Evolutionary conservation across 768 basidiomycete genomes (phyloP).

Genomic region (Leccinum incarnatum): DNA sequence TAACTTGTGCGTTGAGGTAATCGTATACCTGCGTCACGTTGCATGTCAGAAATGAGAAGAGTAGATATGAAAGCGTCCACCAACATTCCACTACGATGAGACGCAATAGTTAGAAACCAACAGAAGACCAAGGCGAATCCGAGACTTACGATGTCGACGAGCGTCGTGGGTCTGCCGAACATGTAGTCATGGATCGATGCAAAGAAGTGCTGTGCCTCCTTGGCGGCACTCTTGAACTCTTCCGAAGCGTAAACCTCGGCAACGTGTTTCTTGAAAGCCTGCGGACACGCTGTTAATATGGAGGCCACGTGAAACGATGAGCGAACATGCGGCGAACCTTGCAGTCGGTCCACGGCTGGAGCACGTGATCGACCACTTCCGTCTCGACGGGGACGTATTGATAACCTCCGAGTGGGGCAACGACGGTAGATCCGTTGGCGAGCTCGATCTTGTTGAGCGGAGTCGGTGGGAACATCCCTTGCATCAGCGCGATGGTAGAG

Average conservation of each 20-base stretch:
- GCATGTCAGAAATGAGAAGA: slow-evolving; percentile 12
- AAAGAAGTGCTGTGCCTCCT: slow-evolving; percentile 64
- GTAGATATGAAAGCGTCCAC: slow-evolving; percentile 21
- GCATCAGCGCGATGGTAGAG: slow-evolving; percentile 75
- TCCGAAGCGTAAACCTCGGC: slow-evolving; percentile 58
- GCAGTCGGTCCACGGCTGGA: slow-evolving; percentile 75
- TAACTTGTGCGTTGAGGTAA: slow-evolving; percentile 73
- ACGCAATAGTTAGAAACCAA: slow-evolving; percentile 13
- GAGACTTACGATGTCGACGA: slow-evolving; percentile 61
- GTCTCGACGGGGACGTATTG: slow-evolving; percentile 83
- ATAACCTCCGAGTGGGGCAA: slow-evolving; percentile 79
- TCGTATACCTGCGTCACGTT: slow-evolving; percentile 57
- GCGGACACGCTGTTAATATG: slow-evolving; percentile 5
- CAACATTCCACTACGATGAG: slow-evolving; percentile 67
- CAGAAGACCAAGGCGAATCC: background rate
- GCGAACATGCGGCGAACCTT: slow-evolving; percentile 36
- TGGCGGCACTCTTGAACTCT: slow-evolving; percentile 58
- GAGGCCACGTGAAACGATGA: slow-evolving; percentile 39
- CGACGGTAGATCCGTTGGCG: slow-evolving; percentile 71
- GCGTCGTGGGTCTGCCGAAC: slow-evolving; percentile 58
- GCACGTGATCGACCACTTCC: slow-evolving; percentile 60
- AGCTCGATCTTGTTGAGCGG: slow-evolving; percentile 64
- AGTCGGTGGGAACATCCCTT: slow-evolving; percentile 82
- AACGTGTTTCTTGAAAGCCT: slow-evolving; percentile 69
- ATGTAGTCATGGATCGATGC: slow-evolving; percentile 61